Conservation (phyloP, 179 eudicot species). For the Camellia oleifera region DNA sequence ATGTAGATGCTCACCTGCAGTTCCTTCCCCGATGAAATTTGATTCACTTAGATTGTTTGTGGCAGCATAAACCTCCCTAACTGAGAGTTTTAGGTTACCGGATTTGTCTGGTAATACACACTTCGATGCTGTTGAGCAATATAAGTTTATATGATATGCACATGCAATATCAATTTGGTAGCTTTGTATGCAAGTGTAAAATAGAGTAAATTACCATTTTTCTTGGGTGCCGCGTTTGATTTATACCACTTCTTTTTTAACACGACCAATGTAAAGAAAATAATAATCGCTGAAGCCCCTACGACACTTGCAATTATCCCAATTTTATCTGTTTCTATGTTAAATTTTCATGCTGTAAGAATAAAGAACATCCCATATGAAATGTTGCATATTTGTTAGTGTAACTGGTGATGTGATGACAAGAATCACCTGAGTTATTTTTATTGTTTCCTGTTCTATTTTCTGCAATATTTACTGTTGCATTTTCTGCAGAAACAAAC, state of each 20-base stretch:
- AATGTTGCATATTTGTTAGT: not conserved
- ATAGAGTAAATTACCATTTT: slow-evolving; percentile 14
- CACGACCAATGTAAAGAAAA: not conserved
- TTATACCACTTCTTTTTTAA: slow-evolving; percentile 14
- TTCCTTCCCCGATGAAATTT: slow-evolving; percentile 43
- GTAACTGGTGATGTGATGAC: not conserved
- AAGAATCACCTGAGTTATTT: slow-evolving; percentile 12
- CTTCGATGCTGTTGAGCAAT: slow-evolving; percentile 14
- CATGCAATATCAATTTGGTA: not conserved
- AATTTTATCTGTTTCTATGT: slow-evolving; percentile 9
- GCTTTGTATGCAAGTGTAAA: not conserved
- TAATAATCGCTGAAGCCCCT: not conserved
- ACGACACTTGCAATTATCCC: slow-evolving; percentile 16
- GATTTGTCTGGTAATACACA: slow-evolving; percentile 19
- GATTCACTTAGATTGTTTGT: slow-evolving; percentile 30
- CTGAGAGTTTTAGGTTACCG: slow-evolving; percentile 13
- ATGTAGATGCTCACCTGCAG: slow-evolving; percentile 26
- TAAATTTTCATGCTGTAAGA: not conserved
- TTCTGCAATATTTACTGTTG: not conserved
- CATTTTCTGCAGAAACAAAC: not conserved
- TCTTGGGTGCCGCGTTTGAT: not conserved
- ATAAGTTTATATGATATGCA: not conserved
- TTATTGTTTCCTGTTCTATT: not conserved
- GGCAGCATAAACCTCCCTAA: slow-evolving; percentile 31
- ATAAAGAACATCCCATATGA: slow-evolving; percentile 6